Percentiles rank a stretch among this genome's conserved stretches.
Evolutionary conservation across 805 yeast species (phyloP).

Genomic region (Nakazawaea ishiwadae): DNA sequence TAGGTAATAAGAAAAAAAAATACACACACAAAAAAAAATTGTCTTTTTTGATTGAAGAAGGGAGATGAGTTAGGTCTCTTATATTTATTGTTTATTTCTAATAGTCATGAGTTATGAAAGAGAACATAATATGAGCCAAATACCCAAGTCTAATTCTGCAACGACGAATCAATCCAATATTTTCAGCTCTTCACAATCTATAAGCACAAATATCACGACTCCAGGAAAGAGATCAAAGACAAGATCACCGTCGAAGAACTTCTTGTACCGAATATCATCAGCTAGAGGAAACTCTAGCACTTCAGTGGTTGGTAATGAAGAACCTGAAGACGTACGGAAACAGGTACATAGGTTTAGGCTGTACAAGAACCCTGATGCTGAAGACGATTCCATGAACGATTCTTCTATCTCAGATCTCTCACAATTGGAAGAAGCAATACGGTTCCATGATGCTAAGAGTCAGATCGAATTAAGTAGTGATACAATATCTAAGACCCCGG

Average conservation of each 20-base stretch:
- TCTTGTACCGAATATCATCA: background rate
- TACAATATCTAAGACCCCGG: background rate
- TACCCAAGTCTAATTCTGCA: background rate
- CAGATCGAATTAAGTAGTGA: background rate
- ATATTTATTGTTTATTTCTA: no score
- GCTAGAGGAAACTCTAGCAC: background rate
- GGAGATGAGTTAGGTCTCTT: background rate
- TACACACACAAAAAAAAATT: no score
- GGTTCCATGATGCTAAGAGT: background rate
- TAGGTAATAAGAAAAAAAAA: background rate
- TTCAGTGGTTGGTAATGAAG: background rate
- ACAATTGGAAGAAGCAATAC: constrained; percentile 2
- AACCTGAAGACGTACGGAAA: background rate
- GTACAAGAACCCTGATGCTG: background rate
- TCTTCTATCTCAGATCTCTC: constrained; percentile 1
- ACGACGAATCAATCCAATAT: background rate
- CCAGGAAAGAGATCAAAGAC: constrained; percentile 4
- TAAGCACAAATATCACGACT: constrained; percentile 6
- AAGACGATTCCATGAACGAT: background rate
- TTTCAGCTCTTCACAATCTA: background rate
- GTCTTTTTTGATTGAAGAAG: no score
- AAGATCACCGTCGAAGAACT: background rate
- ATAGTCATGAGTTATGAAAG: no score
- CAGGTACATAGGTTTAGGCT: background rate
- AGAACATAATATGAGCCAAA: no score